These are phyloP conservation scores for Ambrosiella beaveri DNA, from an alignment of 2,329 filamentous ascomycete species.

Conservation along the genomic window DNA sequence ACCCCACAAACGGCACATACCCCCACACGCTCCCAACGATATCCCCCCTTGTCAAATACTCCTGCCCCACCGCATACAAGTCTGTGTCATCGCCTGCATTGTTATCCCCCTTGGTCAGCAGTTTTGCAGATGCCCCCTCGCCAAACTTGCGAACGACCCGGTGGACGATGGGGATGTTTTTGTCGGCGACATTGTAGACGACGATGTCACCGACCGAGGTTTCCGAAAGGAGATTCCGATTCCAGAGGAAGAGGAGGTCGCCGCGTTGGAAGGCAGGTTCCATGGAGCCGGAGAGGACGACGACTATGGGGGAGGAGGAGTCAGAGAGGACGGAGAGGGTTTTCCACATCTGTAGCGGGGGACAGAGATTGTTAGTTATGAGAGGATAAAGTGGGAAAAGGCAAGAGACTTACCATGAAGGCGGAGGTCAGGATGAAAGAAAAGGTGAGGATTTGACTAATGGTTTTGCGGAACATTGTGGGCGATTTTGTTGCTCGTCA, in stretches of 20 bases:
- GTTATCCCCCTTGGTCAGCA: constrained; percentile 96
- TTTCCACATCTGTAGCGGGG: constrained; percentile 53
- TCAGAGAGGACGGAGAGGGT: constrained; percentile 64
- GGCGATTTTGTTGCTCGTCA: neutral
- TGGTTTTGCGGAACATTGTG: constrained; percentile 44
- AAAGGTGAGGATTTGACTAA: constrained; percentile 75
- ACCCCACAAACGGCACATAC: constrained; percentile 88
- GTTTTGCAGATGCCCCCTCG: constrained; percentile 39
- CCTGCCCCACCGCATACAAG: constrained; percentile 65
- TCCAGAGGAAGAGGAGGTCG: constrained; percentile 63
- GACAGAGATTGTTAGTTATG: constrained; percentile 1
- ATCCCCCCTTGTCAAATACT: constrained; percentile 70
- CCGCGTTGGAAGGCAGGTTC: constrained; percentile 68
- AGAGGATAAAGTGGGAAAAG: neutral
- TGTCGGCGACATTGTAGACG: constrained; percentile 66
- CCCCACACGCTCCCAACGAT: constrained; percentile 85
- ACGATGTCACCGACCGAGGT: constrained; percentile 41
- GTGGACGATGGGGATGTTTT: constrained; percentile 97
- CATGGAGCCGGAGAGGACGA: constrained; percentile 73
- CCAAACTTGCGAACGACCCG: constrained; percentile 65
- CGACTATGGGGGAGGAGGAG: constrained; percentile 61
- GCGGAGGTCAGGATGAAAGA: constrained; percentile 77
- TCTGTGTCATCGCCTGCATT: constrained; percentile 88
- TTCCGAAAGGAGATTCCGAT: constrained; percentile 42
- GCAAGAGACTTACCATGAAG: constrained; percentile 51